Conservation (phyloP, 2,329 filamentous ascomycete genomes). For the Apiospora malaysiana region DNA sequence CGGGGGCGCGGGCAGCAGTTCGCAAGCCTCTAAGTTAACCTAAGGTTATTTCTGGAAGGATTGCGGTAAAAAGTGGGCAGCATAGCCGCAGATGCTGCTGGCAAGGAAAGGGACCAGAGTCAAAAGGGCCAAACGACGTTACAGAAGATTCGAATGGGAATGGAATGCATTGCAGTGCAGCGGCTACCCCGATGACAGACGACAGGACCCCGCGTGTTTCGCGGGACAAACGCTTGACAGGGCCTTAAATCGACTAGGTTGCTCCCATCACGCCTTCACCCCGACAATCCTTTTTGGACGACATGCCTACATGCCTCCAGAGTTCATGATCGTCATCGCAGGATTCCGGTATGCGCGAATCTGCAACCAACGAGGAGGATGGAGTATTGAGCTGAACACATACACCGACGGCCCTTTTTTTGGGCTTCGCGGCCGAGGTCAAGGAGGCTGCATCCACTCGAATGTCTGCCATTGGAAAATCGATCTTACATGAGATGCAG, state of each 20-base stretch:
- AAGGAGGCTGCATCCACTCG: not conserved
- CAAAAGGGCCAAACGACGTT: not conserved
- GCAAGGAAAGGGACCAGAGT: not conserved
- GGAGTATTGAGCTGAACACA: not conserved
- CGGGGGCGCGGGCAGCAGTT: not conserved
- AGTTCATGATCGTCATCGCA: too few species aligned
- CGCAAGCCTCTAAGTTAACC: too few species aligned
- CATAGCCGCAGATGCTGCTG: not conserved
- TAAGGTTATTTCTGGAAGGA: not conserved
- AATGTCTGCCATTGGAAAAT: not conserved
- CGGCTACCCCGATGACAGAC: not conserved
- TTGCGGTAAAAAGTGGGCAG: not conserved
- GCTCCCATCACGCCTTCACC: not conserved
- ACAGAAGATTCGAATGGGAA: not conserved
- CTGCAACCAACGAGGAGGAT: not conserved
- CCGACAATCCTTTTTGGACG: not conserved
- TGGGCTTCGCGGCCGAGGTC: not conserved
- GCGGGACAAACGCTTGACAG: not conserved
- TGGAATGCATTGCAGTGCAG: not conserved
- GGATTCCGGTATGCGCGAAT: not conserved
- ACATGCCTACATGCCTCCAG: too few species aligned
- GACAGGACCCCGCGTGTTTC: not conserved
- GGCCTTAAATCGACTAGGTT: slow-evolving; percentile 2
- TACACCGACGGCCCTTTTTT: not conserved
- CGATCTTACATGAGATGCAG: not conserved